These are phyloP conservation scores for Solanum pennellii DNA, from an alignment of 257 asterid species.

Conservation along the genomic window DNA sequence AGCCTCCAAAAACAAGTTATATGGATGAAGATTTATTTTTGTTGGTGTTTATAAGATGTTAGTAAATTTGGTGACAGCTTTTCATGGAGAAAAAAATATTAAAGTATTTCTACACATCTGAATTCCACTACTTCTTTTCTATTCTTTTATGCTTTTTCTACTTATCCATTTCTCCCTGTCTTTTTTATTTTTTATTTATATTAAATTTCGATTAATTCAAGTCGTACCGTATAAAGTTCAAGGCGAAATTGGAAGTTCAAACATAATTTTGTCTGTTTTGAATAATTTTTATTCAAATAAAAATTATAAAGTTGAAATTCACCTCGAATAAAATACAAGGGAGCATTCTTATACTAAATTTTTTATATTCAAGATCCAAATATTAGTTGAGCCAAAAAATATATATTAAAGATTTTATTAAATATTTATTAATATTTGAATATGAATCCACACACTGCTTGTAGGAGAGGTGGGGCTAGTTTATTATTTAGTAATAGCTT, in stretches of 20 bases:
- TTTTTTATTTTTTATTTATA: background rate
- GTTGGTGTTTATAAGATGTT: background rate
- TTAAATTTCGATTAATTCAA: background rate
- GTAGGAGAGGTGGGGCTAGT: background rate
- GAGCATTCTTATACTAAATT: background rate
- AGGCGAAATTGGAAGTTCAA: background rate
- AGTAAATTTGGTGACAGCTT: background rate
- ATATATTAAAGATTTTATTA: background rate
- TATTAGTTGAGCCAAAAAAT: rapidly evolving
- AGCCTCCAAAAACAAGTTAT: background rate
- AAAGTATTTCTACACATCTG: constrained; percentile 4
- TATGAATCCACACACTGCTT: background rate
- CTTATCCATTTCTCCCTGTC: background rate
- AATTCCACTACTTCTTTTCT: constrained; percentile 15
- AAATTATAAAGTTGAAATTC: background rate
- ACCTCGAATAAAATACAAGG: rapidly evolving
- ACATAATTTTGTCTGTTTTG: rapidly evolving
- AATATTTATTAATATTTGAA: background rate
- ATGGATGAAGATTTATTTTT: background rate
- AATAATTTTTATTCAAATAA: background rate
- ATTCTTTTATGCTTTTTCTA: background rate
- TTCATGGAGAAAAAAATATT: background rate
- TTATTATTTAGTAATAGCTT: background rate
- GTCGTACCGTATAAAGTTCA: rapidly evolving
- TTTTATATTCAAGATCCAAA: background rate